Conservation (phyloP, 352 stramenopile species). For the Phytophthora europaea region DNA sequence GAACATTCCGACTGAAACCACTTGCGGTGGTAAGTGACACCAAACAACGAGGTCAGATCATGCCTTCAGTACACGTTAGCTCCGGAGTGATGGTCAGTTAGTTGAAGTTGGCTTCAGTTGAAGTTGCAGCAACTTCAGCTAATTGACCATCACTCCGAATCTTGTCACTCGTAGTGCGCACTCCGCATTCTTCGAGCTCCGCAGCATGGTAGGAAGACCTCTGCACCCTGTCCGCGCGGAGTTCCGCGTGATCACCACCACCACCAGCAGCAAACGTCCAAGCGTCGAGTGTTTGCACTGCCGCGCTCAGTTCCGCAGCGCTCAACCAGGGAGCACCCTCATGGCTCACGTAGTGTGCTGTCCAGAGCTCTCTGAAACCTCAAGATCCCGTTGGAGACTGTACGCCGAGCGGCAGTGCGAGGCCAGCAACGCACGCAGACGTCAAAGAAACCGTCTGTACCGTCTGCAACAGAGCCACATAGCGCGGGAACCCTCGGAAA, state of each 20-base stretch:
- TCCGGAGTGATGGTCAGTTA: background rate
- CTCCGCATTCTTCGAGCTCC: background rate
- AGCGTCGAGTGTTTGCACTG: background rate
- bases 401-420: background rate
- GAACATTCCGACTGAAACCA: constrained; percentile 30
- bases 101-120: background rate
- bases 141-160: constrained; percentile 20
- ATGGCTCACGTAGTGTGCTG: background rate
- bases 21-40: constrained; percentile 1
- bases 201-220: background rate
- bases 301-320: background rate
- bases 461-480: background rate
- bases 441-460: background rate
- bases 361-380: constrained; percentile 4
- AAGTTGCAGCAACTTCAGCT: background rate
- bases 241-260: background rate
- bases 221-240: background rate
- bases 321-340: background rate
- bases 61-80: background rate
- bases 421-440: background rate
- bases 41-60: background rate
- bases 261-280: background rate
- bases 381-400: background rate
- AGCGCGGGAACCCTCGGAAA: background rate
- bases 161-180: background rate